Percentiles rank a stretch among this genome's conserved stretches.
Conservation (phyloP, 2,329 filamentous ascomycete genomes). For the Stagonosporopsis tanaceti region DNA sequence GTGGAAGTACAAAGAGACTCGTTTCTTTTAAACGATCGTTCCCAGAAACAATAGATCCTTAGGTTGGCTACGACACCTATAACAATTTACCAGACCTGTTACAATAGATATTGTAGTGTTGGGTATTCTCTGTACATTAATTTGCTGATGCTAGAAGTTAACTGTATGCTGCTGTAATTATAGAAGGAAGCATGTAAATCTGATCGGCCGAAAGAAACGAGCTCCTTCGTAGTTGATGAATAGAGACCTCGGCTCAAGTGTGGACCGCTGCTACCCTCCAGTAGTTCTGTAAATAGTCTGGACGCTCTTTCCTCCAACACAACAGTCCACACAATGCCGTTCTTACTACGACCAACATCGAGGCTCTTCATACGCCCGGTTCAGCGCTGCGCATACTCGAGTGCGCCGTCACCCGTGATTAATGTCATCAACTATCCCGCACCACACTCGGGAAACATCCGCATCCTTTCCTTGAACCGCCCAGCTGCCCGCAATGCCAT, state of each 20-base stretch:
- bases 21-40: no score
- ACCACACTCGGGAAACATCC: conserved; percentile 81
- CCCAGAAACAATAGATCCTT: no score
- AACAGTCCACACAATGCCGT: conserved; percentile 30
- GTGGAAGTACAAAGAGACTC: no score
- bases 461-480: conserved; percentile 86
- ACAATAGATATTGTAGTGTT: no score
- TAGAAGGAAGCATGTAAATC: no score
- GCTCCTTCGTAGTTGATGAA: background rate
- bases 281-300: conserved; percentile 5
- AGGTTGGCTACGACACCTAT: no score
- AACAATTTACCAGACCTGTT: no score
- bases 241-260: background rate
- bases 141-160: no score
- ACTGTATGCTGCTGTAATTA: no score
- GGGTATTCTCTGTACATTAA: no score
- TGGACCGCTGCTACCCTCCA: conserved; percentile 29
- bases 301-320: background rate
- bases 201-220: no score
- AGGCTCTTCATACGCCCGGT: conserved; percentile 33
- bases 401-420: conserved; percentile 63
- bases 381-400: conserved; percentile 49
- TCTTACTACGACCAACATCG: conserved; percentile 30
- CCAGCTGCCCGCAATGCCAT: conserved; percentile 90
- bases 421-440: conserved; percentile 79